Percentiles rank a stretch among this genome's conserved stretches.
Conservation (phyloP, 371 early-diverging fungal species). For the Mortierella sp. region DNA sequence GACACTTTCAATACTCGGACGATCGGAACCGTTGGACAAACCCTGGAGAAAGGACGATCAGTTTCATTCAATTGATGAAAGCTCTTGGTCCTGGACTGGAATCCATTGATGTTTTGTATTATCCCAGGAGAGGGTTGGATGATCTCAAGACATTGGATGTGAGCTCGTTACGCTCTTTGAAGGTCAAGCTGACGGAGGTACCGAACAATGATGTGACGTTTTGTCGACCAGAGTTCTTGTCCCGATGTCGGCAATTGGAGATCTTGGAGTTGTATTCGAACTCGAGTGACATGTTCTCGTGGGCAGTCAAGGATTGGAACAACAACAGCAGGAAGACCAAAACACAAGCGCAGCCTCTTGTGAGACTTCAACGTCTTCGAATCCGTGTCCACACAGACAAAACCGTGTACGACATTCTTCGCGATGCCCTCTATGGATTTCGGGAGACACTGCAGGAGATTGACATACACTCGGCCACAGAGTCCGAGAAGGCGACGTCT, state of each 20-base stretch:
- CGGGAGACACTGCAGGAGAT: constrained; percentile 19
- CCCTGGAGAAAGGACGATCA: constrained; percentile 11
- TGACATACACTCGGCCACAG: constrained; percentile 20
- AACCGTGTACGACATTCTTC: constrained; percentile 17
- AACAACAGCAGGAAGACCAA: not conserved
- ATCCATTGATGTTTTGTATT: constrained; percentile 27
- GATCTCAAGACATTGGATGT: constrained; percentile 30
- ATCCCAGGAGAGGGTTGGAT: constrained; percentile 5
- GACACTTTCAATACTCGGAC: constrained; percentile 20
- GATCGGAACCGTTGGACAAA: constrained; percentile 18
- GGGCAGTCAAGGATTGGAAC: constrained; percentile 47
- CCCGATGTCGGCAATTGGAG: constrained; percentile 27
- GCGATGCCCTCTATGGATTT: constrained; percentile 35
- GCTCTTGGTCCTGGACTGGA: constrained; percentile 36
- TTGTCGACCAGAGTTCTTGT: constrained; percentile 37
- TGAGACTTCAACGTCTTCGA: constrained; percentile 15
- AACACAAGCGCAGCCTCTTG: not conserved
- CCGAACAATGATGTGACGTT: constrained; percentile 15
- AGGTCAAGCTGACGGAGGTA: constrained; percentile 5
- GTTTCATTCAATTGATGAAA: constrained; percentile 23
- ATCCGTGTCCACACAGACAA: constrained; percentile 21
- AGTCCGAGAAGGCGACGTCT: constrained; percentile 9
- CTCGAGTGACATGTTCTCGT: constrained; percentile 28
- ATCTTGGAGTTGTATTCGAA: constrained; percentile 23
- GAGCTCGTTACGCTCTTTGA: constrained; percentile 14